Evolutionary conservation across 805 yeast species (phyloP), one percentile per base, ranked within the genome.

Genomic region (Kuraishia hungarica): DNA sequence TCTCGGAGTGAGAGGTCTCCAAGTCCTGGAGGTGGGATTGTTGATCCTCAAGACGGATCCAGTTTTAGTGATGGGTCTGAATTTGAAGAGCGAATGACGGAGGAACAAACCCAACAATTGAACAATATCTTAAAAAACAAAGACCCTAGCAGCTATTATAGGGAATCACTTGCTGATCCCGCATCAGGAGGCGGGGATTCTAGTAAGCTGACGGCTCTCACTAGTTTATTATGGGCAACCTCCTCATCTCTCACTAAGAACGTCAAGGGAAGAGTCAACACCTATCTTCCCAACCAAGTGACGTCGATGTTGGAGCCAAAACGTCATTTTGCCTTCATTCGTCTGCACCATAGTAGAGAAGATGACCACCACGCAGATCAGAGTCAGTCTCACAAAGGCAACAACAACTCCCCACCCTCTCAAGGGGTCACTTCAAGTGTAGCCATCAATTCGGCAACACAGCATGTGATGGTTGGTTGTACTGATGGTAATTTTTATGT

Each of bases 261-360:
- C 20, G 60, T 58, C 20, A 55, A 52, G 48, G 60, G 57, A 2
- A 56, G 54, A 50, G 54, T 60, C 21, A 58, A 58, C 50, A 62
- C 63, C 22, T 86, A 86, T 58, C 75, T 92, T 22, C 97, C 97
- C 1, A 76, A 84, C 13, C 82, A 87, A 54, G 83, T 92, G 47
- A 82, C 89, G 11, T 88, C 96, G 1, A 84, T 92, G 56, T 72
- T 92, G 62, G 97, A 92, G 64, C 96, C 97, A 15, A 82, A 88
- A 22, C 78, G 99, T 59, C 97, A 92, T 65, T 94, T 89, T 76
- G 97, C 98, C 0, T 88, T 84, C 53, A 76, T 93, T 60, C 91
- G 89, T 66, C 77, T 93, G 21, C 89, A 88, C 0, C 49, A 47
- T 54, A 71, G 66, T 50, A 64, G 73, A n/a, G 26, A 26, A 58